phyloP scores from a whole-genome alignment of 2,329 filamentous ascomycete species.

The Leptodontidium sp. region DNA sequence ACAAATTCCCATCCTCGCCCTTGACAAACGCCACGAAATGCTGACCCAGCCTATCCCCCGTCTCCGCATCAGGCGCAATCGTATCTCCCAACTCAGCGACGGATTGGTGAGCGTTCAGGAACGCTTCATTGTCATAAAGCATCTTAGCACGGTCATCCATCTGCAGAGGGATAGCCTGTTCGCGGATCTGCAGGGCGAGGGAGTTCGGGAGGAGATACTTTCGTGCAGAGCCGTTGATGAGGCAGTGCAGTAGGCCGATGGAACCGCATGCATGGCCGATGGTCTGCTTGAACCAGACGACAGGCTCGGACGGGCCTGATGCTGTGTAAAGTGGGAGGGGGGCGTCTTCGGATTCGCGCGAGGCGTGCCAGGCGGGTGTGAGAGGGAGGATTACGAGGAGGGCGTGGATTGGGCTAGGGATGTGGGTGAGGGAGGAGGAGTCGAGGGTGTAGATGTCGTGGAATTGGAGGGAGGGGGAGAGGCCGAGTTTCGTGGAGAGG shows the following conservation, averaged over 20 bases:
- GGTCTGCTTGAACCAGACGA: constrained; percentile 94
- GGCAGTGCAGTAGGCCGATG: constrained; percentile 86
- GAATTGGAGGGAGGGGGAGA: constrained; percentile 78
- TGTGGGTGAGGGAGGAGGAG: constrained; percentile 81
- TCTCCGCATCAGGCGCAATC: constrained; percentile 72
- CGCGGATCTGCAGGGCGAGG: constrained; percentile 48
- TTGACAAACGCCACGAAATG: constrained; percentile 98
- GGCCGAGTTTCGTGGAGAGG: constrained; percentile 83
- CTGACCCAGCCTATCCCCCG: constrained; percentile 78
- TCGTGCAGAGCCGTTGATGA: constrained; percentile 78
- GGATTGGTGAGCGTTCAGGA: constrained; percentile 80
- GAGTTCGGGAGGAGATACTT: constrained; percentile 53
- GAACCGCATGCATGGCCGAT: constrained; percentile 93
- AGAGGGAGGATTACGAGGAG: constrained; percentile 93
- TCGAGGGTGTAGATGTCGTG: constrained; percentile 96
- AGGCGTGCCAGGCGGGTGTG: constrained; percentile 78
- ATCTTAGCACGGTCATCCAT: constrained; percentile 73
- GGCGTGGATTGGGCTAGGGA: constrained; percentile 87
- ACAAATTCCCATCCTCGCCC: constrained; percentile 66
- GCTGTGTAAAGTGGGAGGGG: constrained; percentile 69
- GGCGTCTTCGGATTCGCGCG: constrained; percentile 77
- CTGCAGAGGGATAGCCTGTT: constrained; percentile 72
- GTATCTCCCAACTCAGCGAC: constrained; percentile 84
- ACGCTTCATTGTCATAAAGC: constrained; percentile 76
- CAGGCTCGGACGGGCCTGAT: constrained; percentile 74